A percentile compares a stretch with the other conserved stretches of the same genome.
phyloP scores from a whole-genome alignment of 1,139 yeast species.

The Geotrichum aggregatum region DNA sequence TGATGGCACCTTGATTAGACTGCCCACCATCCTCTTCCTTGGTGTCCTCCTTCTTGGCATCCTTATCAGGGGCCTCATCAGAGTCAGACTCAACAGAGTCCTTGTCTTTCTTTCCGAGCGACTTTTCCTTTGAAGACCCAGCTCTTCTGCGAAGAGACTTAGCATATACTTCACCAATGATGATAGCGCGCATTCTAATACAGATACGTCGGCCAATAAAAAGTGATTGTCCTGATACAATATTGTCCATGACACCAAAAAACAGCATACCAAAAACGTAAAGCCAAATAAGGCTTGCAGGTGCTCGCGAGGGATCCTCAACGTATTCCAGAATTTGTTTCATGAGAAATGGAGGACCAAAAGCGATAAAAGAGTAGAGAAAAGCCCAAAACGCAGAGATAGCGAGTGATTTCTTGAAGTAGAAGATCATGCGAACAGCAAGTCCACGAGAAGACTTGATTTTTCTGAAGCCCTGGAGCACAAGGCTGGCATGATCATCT shows the following conservation, averaged over 20 bases:
- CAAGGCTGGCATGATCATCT: conserved; percentile 74
- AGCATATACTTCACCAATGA: conserved; percentile 87
- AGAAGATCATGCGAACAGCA: conserved; percentile 55
- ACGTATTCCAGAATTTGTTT: conserved; percentile 79
- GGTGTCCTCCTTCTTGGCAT: conserved; percentile 39
- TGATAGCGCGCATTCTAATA: conserved; percentile 80
- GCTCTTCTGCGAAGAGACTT: conserved; percentile 84
- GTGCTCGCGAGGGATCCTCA: conserved; percentile 60
- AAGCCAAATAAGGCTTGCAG: conserved; percentile 79
- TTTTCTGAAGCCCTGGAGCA: conserved; percentile 53
- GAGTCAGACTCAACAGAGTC: conserved; percentile 16
- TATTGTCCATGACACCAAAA: conserved; percentile 57
- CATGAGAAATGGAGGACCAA: conserved; percentile 75
- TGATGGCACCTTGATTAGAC: conserved; percentile 84
- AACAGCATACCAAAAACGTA: conserved; percentile 71
- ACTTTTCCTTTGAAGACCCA: conserved; percentile 42
- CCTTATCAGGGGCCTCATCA: conserved; percentile 26
- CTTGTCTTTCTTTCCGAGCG: conserved; percentile 31
- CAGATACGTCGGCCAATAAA: conserved; percentile 91
- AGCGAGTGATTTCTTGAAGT: conserved; percentile 56
- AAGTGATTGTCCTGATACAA: conserved; percentile 75
- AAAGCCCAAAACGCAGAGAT: conserved; percentile 72
- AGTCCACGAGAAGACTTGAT: conserved; percentile 45
- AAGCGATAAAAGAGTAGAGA: conserved; percentile 59
- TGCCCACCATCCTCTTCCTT: conserved; percentile 42